Base-by-base conservation (phyloP, 208 protist genomes). In the Leishmania tarentolae region DNA sequence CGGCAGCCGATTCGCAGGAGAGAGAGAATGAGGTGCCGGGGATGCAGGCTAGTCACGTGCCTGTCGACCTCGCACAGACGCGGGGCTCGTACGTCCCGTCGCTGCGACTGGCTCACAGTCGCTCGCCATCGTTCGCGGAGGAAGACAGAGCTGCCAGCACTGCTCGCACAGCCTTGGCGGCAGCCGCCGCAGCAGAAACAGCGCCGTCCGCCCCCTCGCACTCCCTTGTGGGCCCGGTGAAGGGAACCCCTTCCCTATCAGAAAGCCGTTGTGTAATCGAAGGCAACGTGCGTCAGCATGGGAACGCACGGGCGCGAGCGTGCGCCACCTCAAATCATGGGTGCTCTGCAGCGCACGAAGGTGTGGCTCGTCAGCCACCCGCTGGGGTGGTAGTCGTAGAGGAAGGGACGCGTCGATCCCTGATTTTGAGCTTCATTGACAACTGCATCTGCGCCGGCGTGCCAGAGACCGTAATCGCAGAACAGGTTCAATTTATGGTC, bases 401-500 rank as follows among this genome's bases (percentile, higher is more conserved):
- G 77, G 65, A 66, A 0, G 72, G 84, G 19, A 74, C 69, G 24
- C 7, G 85, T 24, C 84, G 78, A 31, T 95, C 90, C 2, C 70
- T 88, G n/a, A 75, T 95, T 42, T 75, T 95, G 6, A 79, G 88
- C 66, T 97, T 95, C 78, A 95, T 97, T 31, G 94, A 97, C 81
- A 77, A 90, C 42, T 94, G 90, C 78, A 76, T 96, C 24, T 63
- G 63, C 35, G 68, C 84, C 46, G 76, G 85, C 46, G 87, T 97
- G 24, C 91, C 92, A 40, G 92, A 95, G 72, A 85, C 86, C 31
- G 68, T 90, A 50, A 97, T 95, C 78, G 91, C 91, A 8, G 84
- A 91, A 56, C 89, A 95, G 72, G 92, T 96, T 28, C 79, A 89
- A 42, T 94, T 95, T 59, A 95, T 97, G 90, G 84, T 92, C n/a